These are phyloP conservation scores for Hyaloscypha hepaticicola DNA, from an alignment of 495 filamentous ascomycete species.

Conservation along the genomic window DNA sequence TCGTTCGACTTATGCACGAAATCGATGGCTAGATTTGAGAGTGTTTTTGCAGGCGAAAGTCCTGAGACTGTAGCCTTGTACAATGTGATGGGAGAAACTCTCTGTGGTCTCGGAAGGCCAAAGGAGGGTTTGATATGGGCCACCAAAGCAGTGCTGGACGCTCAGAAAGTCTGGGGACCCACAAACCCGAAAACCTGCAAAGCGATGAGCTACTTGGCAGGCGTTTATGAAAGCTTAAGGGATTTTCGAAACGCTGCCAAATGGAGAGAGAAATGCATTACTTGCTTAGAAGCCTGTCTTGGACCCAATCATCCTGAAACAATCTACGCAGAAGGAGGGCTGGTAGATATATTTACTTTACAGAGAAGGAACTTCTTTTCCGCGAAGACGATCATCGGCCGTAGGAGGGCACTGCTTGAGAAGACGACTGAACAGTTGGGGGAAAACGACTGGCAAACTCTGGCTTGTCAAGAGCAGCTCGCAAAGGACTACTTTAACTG, in stretches of 20 bases:
- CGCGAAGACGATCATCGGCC: background rate
- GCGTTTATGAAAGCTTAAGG: background rate
- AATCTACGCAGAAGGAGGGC: background rate
- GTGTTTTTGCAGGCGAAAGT: background rate
- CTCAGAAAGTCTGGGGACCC: background rate
- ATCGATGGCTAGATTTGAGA: background rate
- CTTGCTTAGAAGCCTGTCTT: background rate
- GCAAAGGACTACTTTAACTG: slow-evolving; percentile 6
- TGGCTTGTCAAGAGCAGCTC: slow-evolving; percentile 1
- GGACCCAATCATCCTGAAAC: background rate
- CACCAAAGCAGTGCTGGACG: background rate
- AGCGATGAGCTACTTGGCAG: background rate
- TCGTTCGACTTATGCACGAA: background rate
- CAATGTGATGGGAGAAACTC: background rate
- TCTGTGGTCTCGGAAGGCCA: background rate
- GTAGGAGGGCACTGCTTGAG: background rate
- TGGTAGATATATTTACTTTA: background rate
- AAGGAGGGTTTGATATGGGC: background rate
- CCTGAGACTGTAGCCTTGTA: background rate
- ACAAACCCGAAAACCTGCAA: background rate
- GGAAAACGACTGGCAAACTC: background rate
- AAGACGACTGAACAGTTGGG: background rate
- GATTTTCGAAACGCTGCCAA: background rate
- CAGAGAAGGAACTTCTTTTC: background rate
- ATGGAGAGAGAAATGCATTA: background rate